Conservation (phyloP, 2,329 filamentous ascomycete genomes). For the Dichotomopilus funicola region DNA sequence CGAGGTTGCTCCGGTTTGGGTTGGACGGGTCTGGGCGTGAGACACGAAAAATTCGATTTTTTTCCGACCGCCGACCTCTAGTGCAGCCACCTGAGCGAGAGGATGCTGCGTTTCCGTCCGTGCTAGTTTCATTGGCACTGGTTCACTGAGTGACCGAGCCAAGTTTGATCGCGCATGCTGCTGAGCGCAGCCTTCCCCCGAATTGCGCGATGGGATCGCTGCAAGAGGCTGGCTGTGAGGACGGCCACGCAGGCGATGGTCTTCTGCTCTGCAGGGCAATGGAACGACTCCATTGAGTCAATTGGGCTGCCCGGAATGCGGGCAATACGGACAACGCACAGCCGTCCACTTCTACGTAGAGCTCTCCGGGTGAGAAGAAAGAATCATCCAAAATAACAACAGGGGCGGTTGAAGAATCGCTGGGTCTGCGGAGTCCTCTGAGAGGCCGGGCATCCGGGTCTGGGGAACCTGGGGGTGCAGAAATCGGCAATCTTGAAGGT, state of each 20-base stretch:
- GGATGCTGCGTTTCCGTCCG: not conserved
- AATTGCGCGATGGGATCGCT: conserved; percentile 12
- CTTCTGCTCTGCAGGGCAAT: too few species aligned
- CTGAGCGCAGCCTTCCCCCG: conserved; percentile 7
- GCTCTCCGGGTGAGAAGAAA: too few species aligned
- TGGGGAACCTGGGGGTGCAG: too few species aligned
- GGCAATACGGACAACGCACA: too few species aligned
- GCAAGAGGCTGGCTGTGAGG: not conserved
- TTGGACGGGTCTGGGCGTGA: not conserved
- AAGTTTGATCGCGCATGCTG: not conserved
- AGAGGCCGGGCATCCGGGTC: too few species aligned
- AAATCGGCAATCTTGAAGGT: too few species aligned
- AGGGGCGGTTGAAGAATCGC: too few species aligned
- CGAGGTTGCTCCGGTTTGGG: conserved; percentile 1
- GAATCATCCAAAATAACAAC: too few species aligned
- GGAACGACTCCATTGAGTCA: too few species aligned
- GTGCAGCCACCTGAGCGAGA: not conserved
- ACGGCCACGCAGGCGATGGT: not conserved
- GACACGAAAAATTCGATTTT: not conserved
- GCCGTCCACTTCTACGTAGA: too few species aligned
- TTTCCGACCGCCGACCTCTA: conserved; percentile 3
- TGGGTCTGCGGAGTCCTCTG: too few species aligned
- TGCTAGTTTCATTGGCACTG: not conserved
- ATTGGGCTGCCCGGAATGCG: too few species aligned
- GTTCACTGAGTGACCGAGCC: not conserved